Base-by-base conservation (phyloP, 345 rosid genomes). In the Dipteronia sinensis region DNA sequence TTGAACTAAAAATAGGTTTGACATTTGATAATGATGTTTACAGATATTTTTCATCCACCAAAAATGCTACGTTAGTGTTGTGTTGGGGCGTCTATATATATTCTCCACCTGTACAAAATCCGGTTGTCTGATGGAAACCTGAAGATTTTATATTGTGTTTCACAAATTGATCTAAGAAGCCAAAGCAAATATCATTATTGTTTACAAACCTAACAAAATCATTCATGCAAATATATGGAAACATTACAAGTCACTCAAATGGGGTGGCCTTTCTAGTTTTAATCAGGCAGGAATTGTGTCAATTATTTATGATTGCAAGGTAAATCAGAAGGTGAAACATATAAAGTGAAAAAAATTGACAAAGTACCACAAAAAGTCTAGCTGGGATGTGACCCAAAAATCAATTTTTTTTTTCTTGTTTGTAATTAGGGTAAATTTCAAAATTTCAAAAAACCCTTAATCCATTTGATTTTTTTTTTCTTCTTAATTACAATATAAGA, bases 221-320 rank as follows among this genome's bases (percentile, higher is more conserved):
- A 11, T 34, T 34, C 38, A 34, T 34, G 38, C 38, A 34, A 34
- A 34, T 34, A 34, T 5, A 34, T n/a, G 53, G 6, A 4, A 47
- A 12, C 46, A 49, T 75, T 49, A 6, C 0, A 65, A 75, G 71
- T 61, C 49, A 73, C 68, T 44, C 76, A 61, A 73, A 22, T 46
- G 6, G n/a, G 70, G 27, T 64, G 42, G 51, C 17, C 19, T 64
- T 64, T 46, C 23, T 3, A 6, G 58, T 34, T 8, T 22, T 8
- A 23, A 42, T 61, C 27, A 62, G 31, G 17, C 34, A 19, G 40
- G 20, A 20, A 9, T 20, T 62, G 42, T 73, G 49, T 63, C 59
- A 47, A 64, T 63, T 46, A 20, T 19, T 27, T 19, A 42, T 2
- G 34, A 44, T 73, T 15, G 0, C 13, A 2, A 1, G 58, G 16